Percentiles rank a stretch among this genome's conserved stretches.
Evolutionary conservation across 2,329 filamentous ascomycete genomes (phyloP).

Genomic region (Alternaria gansuensis): DNA sequence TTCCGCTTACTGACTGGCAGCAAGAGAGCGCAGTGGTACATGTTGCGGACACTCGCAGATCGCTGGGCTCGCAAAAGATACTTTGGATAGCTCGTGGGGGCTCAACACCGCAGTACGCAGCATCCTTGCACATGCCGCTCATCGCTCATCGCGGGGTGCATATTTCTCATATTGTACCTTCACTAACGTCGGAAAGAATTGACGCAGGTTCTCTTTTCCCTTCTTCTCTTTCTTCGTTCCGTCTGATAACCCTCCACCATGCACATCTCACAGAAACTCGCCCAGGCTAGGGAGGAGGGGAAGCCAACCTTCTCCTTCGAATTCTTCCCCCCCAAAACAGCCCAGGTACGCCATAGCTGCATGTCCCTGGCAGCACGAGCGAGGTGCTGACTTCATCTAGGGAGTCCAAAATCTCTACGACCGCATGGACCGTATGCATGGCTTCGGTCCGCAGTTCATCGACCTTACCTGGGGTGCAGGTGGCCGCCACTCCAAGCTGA

Average conservation of each 20-base stretch:
- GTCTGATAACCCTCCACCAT: constrained; percentile 63
- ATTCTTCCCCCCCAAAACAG: constrained; percentile 98
- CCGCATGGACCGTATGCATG: constrained; percentile 98
- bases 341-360: constrained; percentile 62
- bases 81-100: constrained; percentile 52
- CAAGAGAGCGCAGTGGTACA: constrained; percentile 51
- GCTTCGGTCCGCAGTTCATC: constrained; percentile 91
- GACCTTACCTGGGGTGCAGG: constrained; percentile 99
- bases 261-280: constrained; percentile 94
- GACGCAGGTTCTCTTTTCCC: constrained; percentile 7
- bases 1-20: constrained; percentile 6
- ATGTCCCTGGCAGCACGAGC: background rate
- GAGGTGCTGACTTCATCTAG: constrained; percentile 37
- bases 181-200: constrained; percentile 17
- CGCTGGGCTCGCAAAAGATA: constrained; percentile 59
- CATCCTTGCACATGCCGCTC: constrained; percentile 35
- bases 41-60: constrained; percentile 64
- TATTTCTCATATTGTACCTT: constrained; percentile 14
- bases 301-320: constrained; percentile 97
- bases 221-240: constrained; percentile 12
- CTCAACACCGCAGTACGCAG: constrained; percentile 25
- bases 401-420: constrained; percentile 99
- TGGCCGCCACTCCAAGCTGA: constrained; percentile 87
- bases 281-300: constrained; percentile 78
- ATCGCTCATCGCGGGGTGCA: constrained; percentile 34